Evolutionary conservation across 2,329 filamentous ascomycete species (phyloP), one percentile per base, ranked within the genome.

Genomic region (Orbilia javanica): DNA sequence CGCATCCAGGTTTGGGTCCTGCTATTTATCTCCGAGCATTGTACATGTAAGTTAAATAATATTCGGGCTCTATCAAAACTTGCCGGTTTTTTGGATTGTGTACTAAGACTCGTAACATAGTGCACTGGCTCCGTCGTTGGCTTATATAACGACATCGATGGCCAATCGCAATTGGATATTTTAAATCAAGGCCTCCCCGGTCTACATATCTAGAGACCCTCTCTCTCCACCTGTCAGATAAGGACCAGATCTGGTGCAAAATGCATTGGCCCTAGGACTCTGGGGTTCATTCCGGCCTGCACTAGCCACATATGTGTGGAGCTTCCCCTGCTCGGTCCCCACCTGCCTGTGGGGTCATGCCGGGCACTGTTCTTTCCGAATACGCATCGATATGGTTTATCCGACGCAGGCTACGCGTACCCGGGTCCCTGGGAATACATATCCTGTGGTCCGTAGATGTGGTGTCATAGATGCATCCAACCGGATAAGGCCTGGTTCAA

Each of bases 291-390:
- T n/a, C n/a, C n/a, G 36, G 3, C 36, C 36, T 39, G 34, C 22
- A 42, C 31, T n/a, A 60, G 55, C 22, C 55, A 42, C 55, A 25
- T n/a, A 29, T 50, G 13, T 39, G 55, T 60, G 55, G 55, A 60
- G 34, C 55, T 42, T 18, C 55, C n/a, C 55, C 55, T 42, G 55
- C 55, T 60, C 55, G 34, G 55, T 25, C 34, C 27, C 55, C 55
- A 60, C 55, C 55, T 22, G 34, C 31, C 55, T 60, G 55, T 60
- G 55, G n/a, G 55, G 55, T 60, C 55, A n/a, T 20, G 6, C n/a
- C 55, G 3, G 34, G 55, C 29, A 57, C 29, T 39, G n/a, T 15
- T 27, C 34, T 60, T 60, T 20, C 55, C 34, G 31, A 60, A 27
- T 2, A 42, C 20, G 25, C 55, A 25, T 60, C 18, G 18, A 42